Base-by-base conservation (phyloP, 208 protist genomes). In the Strigomonas culicis region DNA sequence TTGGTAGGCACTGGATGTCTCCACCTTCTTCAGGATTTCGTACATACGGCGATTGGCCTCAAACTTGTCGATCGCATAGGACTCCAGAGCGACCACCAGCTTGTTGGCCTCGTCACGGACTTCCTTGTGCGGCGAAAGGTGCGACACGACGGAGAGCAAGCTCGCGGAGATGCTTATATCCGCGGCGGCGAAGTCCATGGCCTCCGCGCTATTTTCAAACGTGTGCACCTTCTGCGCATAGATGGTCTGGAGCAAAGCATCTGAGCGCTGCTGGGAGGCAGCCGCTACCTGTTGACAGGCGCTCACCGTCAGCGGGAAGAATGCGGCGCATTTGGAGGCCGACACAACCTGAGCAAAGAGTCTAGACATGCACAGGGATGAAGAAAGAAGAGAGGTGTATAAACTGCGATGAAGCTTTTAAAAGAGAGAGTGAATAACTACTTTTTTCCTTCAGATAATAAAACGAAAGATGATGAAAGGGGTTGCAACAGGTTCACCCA, bases 41-140 rank as follows among this genome's bases (percentile, higher is more conserved):
- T 85, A 94, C 36, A 94, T 53, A 13, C 61, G 63, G 41, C 77
- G 75, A 72, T 92, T 90, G 22, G 75, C 80, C 60, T 81, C 68
- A 51, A 94, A 84, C 56, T 84, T 57, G 52, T 90, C 84, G 56
- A 91, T 92, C 28, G 63, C 57, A 65, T 88, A 94, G 1, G 55
- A 74, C 61, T 85, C 65, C 4, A 95, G 68, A 28, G 86, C 81
- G 13, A 92, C 74, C n/a, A 88, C 50, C 46, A 66, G 66, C 46
- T 82, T 83, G 6, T 72, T 84, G 4, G 86, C 82, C 51, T 81
- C 85, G 31, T 92, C 80, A 15, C 88, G 82, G 27, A 86, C 71
- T 2, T 76, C 79, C 39, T 89, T 84, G 39, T 53, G 65, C 15
- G 80, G 72, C 2, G 76, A 80, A 1, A 90, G 74, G 50, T 74